Conservation (phyloP, 2,329 filamentous ascomycete genomes). For the Polychaeton citri region DNA sequence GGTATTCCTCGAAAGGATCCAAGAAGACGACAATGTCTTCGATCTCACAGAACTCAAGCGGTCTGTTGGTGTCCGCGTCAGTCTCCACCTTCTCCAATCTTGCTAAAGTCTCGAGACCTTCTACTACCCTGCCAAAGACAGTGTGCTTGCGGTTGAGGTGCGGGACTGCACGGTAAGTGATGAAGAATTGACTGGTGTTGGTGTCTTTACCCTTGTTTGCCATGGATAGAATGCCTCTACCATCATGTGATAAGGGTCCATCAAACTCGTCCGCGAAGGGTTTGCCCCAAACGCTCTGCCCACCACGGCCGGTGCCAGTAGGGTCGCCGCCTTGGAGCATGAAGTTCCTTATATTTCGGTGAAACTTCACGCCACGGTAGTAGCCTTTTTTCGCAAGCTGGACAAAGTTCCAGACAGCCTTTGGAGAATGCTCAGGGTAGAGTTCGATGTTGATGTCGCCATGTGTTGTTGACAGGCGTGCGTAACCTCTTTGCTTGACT, state of each 20-base stretch:
- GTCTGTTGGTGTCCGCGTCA: slow-evolving; percentile 55
- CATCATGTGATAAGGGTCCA: slow-evolving; percentile 71
- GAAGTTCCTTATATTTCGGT: slow-evolving; percentile 88
- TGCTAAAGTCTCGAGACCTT: slow-evolving; percentile 52
- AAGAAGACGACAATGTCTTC: slow-evolving; percentile 75
- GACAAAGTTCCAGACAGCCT: slow-evolving; percentile 95
- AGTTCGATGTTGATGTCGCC: slow-evolving; percentile 82
- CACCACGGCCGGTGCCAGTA: slow-evolving; percentile 82
- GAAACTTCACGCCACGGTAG: slow-evolving; percentile 73
- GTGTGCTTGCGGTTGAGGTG: slow-evolving; percentile 94
- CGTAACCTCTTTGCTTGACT: slow-evolving; percentile 83
- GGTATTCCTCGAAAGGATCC: slow-evolving; percentile 90
- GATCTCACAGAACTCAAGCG: slow-evolving; percentile 66
- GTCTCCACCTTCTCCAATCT: slow-evolving; percentile 66
- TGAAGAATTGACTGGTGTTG: slow-evolving; percentile 90
- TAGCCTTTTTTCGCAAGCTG: slow-evolving; percentile 79
- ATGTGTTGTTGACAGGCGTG: slow-evolving; percentile 71
- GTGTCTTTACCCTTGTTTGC: slow-evolving; percentile 98
- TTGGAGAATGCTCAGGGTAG: slow-evolving; percentile 79
- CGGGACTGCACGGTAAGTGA: slow-evolving; percentile 70
- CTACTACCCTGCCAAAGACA: slow-evolving; percentile 81
- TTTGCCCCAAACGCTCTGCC: slow-evolving; percentile 69
- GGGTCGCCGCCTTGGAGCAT: slow-evolving; percentile 98
- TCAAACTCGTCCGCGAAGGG: slow-evolving; percentile 94
- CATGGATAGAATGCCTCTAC: slow-evolving; percentile 75